Conservation (phyloP, 202 grass and related monocot genomes). For the Schoenoplectus tabernaemontani region DNA sequence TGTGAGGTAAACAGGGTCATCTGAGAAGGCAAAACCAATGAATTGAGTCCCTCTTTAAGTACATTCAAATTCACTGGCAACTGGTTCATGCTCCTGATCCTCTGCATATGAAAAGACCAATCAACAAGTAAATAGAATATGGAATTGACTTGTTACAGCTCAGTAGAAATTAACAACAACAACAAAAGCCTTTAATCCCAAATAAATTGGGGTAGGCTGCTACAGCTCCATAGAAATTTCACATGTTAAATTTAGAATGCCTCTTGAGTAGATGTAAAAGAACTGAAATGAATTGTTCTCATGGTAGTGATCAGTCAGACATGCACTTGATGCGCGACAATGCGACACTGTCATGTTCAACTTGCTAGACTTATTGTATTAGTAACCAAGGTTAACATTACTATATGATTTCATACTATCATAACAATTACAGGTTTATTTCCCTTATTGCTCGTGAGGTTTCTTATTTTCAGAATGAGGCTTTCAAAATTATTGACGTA, state of each 20-base stretch:
- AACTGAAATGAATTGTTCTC: slow-evolving; percentile 80
- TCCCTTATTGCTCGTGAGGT: not conserved
- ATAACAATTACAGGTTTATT: not conserved
- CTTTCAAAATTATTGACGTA: not conserved
- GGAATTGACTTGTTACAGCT: not conserved
- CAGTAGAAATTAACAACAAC: too few species aligned
- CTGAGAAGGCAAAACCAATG: slow-evolving; percentile 60
- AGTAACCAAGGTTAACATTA: not conserved
- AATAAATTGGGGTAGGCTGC: too few species aligned
- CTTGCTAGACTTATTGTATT: not conserved
- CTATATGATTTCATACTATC: not conserved
- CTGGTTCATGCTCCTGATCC: slow-evolving; percentile 64
- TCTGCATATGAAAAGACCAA: slow-evolving; percentile 36
- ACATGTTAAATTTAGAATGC: not conserved
- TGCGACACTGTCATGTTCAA: not conserved
- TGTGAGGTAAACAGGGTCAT: slow-evolving; percentile 49
- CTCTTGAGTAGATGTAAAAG: slow-evolving; percentile 67
- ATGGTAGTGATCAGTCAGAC: slow-evolving; percentile 50
- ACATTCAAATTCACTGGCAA: slow-evolving; percentile 76
- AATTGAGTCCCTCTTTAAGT: slow-evolving; percentile 64
- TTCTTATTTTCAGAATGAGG: not conserved
- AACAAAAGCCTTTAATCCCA: too few species aligned
- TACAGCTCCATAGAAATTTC: not conserved
- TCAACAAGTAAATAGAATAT: not conserved
- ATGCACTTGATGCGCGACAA: not conserved